Percentiles rank a stretch among this genome's conserved stretches.
Conservation (phyloP, 345 rosid genomes). For the Barbarea vulgaris region DNA sequence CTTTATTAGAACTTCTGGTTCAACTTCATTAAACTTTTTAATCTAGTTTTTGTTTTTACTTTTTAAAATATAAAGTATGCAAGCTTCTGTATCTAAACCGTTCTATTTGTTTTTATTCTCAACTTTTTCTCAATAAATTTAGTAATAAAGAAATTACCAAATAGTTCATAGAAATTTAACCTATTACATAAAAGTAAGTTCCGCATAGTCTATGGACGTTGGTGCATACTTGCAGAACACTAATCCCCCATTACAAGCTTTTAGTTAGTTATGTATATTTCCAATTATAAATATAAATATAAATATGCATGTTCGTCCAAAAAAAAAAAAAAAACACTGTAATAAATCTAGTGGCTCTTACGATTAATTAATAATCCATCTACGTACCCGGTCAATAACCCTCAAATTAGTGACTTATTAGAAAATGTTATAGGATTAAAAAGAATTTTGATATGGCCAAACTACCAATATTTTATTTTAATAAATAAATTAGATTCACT, state of each 20-base stretch:
- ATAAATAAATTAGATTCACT: not conserved
- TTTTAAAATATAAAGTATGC: too few species aligned
- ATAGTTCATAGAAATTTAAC: not conserved
- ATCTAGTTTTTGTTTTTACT: too few species aligned
- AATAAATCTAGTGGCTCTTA: slow-evolving; percentile 10
- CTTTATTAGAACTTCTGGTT: too few species aligned
- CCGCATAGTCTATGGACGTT: slow-evolving; percentile 8
- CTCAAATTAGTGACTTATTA: not conserved
- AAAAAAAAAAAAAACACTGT: not conserved
- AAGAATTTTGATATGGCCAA: not conserved
- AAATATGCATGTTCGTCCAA: too few species aligned
- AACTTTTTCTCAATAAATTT: not conserved
- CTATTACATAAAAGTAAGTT: not conserved
- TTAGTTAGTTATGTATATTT: not conserved
- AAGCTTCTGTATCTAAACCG: too few species aligned
- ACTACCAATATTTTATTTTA: not conserved
- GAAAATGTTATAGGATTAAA: not conserved
- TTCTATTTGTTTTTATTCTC: too few species aligned
- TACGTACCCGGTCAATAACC: slow-evolving; percentile 28
- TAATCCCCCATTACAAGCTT: slow-evolving; percentile 30
- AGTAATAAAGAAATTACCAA: not conserved
- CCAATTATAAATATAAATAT: not conserved
- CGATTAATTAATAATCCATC: not conserved
- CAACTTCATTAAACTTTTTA: too few species aligned
- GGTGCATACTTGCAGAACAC: slow-evolving; percentile 37